Percentiles rank a stretch among this genome's conserved stretches.
phyloP scores from a whole-genome alignment of 2,329 filamentous ascomycete species.

The Botryotinia calthae region DNA sequence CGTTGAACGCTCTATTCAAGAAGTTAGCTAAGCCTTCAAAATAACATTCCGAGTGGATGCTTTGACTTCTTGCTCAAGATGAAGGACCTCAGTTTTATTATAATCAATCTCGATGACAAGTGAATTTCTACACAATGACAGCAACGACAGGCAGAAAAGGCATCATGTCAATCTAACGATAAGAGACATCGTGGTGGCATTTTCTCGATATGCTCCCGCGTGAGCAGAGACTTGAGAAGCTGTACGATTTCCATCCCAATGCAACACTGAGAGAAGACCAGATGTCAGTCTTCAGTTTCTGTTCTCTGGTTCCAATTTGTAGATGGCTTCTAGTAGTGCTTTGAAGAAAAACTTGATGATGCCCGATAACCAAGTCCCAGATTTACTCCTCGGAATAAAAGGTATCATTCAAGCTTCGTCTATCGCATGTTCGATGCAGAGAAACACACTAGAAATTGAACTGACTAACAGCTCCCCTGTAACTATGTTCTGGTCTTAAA shows the following conservation, averaged over 20 bases:
- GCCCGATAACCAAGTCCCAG: neutral
- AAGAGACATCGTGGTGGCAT: neutral
- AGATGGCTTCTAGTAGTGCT: neutral
- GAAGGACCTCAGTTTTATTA: neutral
- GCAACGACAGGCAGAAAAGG: neutral
- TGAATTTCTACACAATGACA: neutral
- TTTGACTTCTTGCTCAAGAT: neutral
- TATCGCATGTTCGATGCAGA: neutral
- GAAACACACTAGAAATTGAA: neutral
- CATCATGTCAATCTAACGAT: no score
- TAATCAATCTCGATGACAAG: neutral
- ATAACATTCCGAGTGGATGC: neutral
- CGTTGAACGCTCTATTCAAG: neutral
- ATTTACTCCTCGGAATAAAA: neutral
- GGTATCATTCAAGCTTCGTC: neutral
- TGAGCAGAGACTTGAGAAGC: accelerated
- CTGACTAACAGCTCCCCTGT: no score
- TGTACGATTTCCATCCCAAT: neutral
- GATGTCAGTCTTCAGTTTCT: neutral
- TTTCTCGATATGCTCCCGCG: neutral
- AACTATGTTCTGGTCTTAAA: neutral
- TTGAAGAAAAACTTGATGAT: neutral
- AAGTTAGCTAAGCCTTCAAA: neutral
- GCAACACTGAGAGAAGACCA: neutral
- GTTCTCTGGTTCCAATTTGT: accelerated